Evolutionary conservation across 352 stramenopile genomes (phyloP).

Genomic region (Globisporangium megalacanthum): DNA sequence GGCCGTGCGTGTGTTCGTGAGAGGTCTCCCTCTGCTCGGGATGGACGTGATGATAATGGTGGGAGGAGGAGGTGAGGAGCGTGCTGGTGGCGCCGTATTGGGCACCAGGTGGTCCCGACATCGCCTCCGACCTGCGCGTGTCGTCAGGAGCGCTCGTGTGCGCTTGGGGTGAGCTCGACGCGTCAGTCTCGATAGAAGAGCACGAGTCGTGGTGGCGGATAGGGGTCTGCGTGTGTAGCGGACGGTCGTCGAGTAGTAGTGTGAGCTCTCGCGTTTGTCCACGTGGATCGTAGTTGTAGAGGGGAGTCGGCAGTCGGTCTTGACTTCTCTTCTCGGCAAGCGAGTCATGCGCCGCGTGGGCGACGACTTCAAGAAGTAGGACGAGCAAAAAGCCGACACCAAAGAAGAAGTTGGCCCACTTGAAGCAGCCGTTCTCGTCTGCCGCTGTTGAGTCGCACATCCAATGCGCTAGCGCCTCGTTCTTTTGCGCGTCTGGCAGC

Average conservation of each 20-base stretch:
- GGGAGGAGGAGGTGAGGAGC: background rate
- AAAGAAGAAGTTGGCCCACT: conserved; percentile 81
- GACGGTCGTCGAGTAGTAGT: conserved; percentile 11
- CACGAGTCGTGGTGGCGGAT: conserved; percentile 23
- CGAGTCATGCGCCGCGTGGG: conserved; percentile 48
- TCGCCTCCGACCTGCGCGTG: too few relatives aligned
- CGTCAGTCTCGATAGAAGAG: conserved; percentile 11
- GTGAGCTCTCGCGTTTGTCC: conserved; percentile 13
- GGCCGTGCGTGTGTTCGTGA: conserved; percentile 53
- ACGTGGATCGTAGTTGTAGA: too few relatives aligned
- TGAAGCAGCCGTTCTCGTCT: conserved; percentile 38
- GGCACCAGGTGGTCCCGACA: background rate
- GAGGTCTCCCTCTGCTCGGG: conserved; percentile 20
- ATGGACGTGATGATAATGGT: background rate
- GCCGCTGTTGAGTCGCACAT: conserved; percentile 25
- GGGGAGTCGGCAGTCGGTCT: conserved; percentile 1
- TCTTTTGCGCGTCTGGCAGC: conserved; percentile 68
- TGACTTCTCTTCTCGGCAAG: conserved; percentile 21
- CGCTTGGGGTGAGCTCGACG: background rate
- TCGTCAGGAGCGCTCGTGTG: background rate
- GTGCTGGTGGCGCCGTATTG: background rate
- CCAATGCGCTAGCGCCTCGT: conserved; percentile 41
- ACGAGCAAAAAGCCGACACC: conserved; percentile 68
- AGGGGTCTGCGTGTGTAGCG: conserved; percentile 12
- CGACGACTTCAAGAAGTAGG: conserved; percentile 65